Base-by-base conservation (phyloP, 805 yeast genomes). In the Grigorovia yakushimaensis region DNA sequence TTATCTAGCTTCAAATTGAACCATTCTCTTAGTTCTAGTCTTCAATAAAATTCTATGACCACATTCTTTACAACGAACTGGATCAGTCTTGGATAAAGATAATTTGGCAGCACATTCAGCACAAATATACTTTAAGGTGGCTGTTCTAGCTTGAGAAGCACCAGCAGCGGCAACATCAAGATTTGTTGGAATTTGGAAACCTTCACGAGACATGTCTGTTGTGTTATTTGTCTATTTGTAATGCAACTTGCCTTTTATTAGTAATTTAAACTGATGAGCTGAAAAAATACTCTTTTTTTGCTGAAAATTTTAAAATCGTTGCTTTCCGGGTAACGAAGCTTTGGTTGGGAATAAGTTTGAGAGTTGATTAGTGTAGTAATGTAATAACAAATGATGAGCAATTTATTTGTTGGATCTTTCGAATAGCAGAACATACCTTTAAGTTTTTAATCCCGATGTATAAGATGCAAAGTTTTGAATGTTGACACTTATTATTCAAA, bases 21-120 rank as follows among this genome's bases (percentile, higher is more conserved):
- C 94, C 95, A 91, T 87, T 73, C 98, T 81, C 75, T 89, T 86
- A 44, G 98, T 91, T 73, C 98, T 84, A 52, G 96, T 95, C 73
- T 93, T 93, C 73, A 91, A 87, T 53, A 93, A 73, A 51, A 93
- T 97, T 72, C 98, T 84, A 72, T 93, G 98, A 53, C 98, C 98
- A 70, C 98, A 93, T 58, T 89, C 95, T 70, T 88, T 89, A 72
- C 98, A 93, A 73, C 98, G 85, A 54, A 93, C 95, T 27, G 98
- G 95, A 67, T 93, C 98, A 57, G 85, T 87, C 70, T 91, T 88
- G 46, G 88, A 82, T 56, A 93, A 77, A 2, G 95, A 80, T 57
- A 89, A 84, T 47, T 83, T 81, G 47, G 89, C 79, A 8, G 97
- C 95, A 70, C 98, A 93, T 72, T 88, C 93, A 41, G 98, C 96